phyloP scores from a whole-genome alignment of 2,329 filamentous ascomycete species.

The Monilinia fructicola region DNA sequence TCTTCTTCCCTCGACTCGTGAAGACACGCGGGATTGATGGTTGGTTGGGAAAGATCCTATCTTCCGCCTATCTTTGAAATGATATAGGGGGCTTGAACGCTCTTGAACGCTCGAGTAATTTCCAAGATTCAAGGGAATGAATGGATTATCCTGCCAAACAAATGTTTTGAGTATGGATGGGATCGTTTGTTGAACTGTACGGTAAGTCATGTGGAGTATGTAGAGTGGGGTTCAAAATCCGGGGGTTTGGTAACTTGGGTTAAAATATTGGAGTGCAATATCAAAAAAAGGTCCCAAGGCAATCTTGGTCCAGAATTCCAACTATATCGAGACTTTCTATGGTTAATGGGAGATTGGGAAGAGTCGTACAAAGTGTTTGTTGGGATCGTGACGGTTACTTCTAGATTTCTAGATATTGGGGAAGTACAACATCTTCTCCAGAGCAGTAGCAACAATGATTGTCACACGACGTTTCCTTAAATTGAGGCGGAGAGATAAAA shows the following conservation, averaged over 20 bases:
- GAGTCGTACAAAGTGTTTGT: background rate
- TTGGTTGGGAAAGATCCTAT: conserved; percentile 13
- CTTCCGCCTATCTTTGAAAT: background rate
- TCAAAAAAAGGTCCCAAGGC: background rate
- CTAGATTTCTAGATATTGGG: background rate
- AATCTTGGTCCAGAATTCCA: background rate
- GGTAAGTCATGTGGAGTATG: conserved; percentile 18
- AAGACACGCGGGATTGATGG: background rate
- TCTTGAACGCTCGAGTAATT: conserved; percentile 9
- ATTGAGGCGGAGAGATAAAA: conserved; percentile 12
- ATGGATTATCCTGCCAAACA: background rate
- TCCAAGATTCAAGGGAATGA: background rate
- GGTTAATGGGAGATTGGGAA: background rate
- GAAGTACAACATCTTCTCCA: background rate
- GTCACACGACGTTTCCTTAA: conserved; percentile 16
- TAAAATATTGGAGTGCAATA: background rate
- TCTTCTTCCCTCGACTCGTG: background rate
- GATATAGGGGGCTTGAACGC: background rate
- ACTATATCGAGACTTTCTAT: background rate
- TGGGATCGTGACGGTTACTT: conserved; percentile 3
- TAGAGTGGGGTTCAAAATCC: conserved; percentile 18
- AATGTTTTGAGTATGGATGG: background rate
- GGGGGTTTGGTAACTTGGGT: conserved; percentile 17
- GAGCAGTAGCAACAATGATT: conserved; percentile 2
- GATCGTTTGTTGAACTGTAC: background rate